Percentiles rank a stretch among this genome's conserved stretches.
These are phyloP conservation scores for Laburnicola sp. DNA, from an alignment of 2,329 filamentous ascomycete genomes.

Conservation along the genomic window DNA sequence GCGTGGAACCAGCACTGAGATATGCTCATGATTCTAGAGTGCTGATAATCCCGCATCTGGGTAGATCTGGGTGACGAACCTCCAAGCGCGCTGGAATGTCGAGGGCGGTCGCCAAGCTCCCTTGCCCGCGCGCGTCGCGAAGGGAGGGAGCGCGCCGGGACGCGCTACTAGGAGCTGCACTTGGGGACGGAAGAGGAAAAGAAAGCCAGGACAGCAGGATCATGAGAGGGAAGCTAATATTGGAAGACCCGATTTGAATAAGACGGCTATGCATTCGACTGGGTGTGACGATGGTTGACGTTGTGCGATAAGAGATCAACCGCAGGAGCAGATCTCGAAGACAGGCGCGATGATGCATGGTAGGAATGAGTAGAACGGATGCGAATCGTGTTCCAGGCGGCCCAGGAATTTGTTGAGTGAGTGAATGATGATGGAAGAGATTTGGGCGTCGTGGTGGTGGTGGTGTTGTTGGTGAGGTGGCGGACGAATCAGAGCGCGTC, in stretches of 20 bases:
- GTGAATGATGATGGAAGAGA: background rate
- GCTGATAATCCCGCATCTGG: conserved; percentile 22
- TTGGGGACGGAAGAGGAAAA: background rate
- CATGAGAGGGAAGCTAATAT: conserved; percentile 8
- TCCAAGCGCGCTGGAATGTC: conserved; percentile 31
- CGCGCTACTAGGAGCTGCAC: background rate
- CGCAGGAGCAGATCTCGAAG: conserved; percentile 5
- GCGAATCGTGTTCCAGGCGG: conserved; percentile 4
- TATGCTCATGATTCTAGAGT: conserved; percentile 20
- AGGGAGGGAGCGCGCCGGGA: conserved; percentile 17
- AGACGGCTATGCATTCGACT: background rate
- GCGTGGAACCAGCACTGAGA: conserved; percentile 32
- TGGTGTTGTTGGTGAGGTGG: no score
- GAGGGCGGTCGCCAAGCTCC: conserved; percentile 24
- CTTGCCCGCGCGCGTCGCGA: conserved; percentile 21
- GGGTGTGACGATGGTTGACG: background rate
- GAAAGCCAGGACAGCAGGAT: background rate
- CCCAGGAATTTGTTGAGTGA: background rate
- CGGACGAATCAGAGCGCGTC: conserved; percentile 6
- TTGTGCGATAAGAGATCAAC: background rate
- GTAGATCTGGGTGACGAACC: no score
- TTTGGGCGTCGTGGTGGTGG: no score
- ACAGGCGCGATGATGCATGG: background rate
- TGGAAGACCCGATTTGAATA: conserved; percentile 4
- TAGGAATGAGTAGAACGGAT: background rate